Evolutionary conservation across 768 basidiomycete genomes (phyloP), one percentile per base, ranked within the genome.

Genomic region (Termitomyces sp.): DNA sequence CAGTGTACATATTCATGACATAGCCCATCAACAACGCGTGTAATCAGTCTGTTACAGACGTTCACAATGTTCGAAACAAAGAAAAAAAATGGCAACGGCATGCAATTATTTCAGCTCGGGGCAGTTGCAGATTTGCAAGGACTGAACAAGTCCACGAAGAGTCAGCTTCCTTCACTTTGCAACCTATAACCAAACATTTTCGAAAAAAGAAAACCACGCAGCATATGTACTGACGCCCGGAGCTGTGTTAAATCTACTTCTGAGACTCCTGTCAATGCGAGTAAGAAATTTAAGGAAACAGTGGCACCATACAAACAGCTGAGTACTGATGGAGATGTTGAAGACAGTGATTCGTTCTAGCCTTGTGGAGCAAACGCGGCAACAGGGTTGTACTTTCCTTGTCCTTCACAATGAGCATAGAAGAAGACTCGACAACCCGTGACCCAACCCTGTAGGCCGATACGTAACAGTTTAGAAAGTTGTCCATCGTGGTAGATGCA

Each of bases 391-490:
- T 47, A 28, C 33, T 47, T 36, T 56, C 26, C 33, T 56, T 18
- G 41, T 43, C 41, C 41, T n/a, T 56, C 55, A 46, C 55, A 38
- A 38, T 40, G 38, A 54, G 40, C 12, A n/a, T 6, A 43, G 28
- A 41, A 41, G 40, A 28, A 43, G 41, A 43, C n/a, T 9, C n/a
- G 7, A n/a, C 18, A 43, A 43, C 52, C 26, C 28, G 28, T 54
- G n/a, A 54, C 18, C n/a, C 40, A 40, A 30, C 52, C 52, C 52
- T 54, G 52, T 36, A 40, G 38, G 8, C 16, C 40, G n/a, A 41
- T 32, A 54, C 52, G 40, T 54, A 54, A 54, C 28, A 54, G 52
- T n/a, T 36, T 38, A 38, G 46, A 47, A 46, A 38, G 55, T 49
- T 8, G 35, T 47, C 26, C 47, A 46, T 49, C 52, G 44, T 54